Evolutionary conservation across 768 basidiomycete genomes (phyloP).

Genomic region (Leccinum subtestaceum): DNA sequence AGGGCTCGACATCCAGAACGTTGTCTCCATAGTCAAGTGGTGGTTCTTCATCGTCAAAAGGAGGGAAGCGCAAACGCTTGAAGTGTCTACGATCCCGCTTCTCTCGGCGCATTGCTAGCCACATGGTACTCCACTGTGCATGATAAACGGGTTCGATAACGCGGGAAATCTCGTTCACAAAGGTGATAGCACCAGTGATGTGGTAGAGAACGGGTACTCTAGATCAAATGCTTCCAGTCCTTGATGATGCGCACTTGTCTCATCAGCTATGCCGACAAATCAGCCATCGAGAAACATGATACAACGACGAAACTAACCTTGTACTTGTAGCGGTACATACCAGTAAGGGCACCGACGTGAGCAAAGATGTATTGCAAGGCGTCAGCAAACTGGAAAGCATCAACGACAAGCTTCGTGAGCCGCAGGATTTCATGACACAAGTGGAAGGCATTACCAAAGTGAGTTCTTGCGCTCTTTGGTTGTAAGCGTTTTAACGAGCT

Average conservation of each 20-base stretch:
- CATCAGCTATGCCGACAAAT: conserved; percentile 65
- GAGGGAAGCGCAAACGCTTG: conserved; percentile 99
- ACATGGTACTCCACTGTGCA: too few species aligned
- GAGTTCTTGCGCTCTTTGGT: conserved; percentile 99
- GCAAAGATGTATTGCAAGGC: conserved; percentile 97
- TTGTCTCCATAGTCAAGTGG: conserved; percentile 99
- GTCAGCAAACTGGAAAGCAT: conserved; percentile 98
- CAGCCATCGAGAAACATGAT: conserved; percentile 5
- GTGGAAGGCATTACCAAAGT: conserved; percentile 99
- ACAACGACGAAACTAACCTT: conserved; percentile 53
- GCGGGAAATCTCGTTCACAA: too few species aligned
- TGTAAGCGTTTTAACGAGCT: conserved; percentile 94
- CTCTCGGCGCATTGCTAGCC: too few species aligned
- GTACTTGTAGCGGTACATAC: conserved; percentile 99
- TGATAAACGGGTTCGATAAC: too few species aligned
- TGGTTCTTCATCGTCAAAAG: conserved; percentile 98
- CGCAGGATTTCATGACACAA: conserved; percentile 96
- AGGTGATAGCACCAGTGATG: too few species aligned
- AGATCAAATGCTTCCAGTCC: conserved; percentile 97
- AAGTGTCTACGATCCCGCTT: conserved; percentile 91
- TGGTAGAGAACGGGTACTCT: conserved; percentile 26
- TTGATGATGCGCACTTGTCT: conserved; percentile 99
- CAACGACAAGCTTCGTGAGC: conserved; percentile 96
- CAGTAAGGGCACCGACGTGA: conserved; percentile 96
- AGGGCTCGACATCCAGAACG: conserved; percentile 93